Evolutionary conservation across 202 grass and related monocot genomes (phyloP).

Genomic region (Dendrocalamus latiflorus): DNA sequence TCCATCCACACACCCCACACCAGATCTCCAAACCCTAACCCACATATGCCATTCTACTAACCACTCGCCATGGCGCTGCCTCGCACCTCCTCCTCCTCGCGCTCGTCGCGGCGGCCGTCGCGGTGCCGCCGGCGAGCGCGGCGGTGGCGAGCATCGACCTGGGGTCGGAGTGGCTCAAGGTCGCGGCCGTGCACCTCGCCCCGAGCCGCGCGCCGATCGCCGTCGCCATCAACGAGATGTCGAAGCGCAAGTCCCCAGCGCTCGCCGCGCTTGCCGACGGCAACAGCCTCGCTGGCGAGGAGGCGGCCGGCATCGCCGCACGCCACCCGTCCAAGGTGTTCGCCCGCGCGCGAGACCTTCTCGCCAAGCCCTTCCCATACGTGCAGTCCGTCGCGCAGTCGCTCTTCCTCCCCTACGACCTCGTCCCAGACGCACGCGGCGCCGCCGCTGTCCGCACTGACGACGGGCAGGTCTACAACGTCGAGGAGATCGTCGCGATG

Average conservation of each 20-base stretch:
- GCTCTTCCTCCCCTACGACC: conserved; percentile 80
- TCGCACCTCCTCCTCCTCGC: conserved; percentile 20
- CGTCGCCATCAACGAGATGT: conserved; percentile 98
- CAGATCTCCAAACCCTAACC: conserved; percentile 50
- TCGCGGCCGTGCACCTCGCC: conserved; percentile 84
- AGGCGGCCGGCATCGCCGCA: conserved; percentile 79
- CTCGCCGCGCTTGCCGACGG: conserved; percentile 66
- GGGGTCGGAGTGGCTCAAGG: conserved; percentile 96
- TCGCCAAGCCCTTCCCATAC: conserved; percentile 66
- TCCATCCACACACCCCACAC: conserved; percentile 16
- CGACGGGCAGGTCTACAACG: conserved; percentile 84
- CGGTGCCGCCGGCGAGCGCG: too few species aligned
- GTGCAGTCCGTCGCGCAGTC: conserved; percentile 50
- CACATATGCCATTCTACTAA: conserved; percentile 30
- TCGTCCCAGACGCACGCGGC: conserved; percentile 74
- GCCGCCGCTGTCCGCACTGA: conserved; percentile 53
- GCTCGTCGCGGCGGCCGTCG: neutral
- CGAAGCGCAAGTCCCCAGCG: conserved; percentile 98
- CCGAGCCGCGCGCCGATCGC: conserved; percentile 68
- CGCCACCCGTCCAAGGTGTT: conserved; percentile 89
- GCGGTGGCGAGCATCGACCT: conserved; percentile 97
- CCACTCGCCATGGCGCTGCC: conserved; percentile 23
- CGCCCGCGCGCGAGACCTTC: conserved; percentile 68
- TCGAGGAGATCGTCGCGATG: conserved; percentile 67
- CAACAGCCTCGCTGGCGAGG: conserved; percentile 79